Evolutionary conservation across 768 basidiomycete genomes (phyloP).

Genomic region (Hericium rajendrae): DNA sequence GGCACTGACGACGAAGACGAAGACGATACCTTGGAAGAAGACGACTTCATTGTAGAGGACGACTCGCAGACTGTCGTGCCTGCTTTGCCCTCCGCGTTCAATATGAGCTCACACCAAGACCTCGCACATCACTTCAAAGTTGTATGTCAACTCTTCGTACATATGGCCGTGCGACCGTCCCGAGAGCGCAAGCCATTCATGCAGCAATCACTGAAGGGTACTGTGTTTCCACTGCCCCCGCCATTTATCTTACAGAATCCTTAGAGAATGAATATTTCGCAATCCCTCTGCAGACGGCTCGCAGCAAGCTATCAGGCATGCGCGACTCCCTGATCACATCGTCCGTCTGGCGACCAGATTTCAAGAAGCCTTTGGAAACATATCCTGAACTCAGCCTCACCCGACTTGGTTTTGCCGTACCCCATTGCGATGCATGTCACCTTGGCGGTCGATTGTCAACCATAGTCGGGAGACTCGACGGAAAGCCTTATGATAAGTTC

Average conservation of each 20-base stretch:
- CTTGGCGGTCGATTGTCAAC: conserved; percentile 63
- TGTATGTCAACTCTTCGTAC: conserved; percentile 80
- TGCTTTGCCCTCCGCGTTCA: conserved; percentile 68
- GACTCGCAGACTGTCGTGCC: conserved; percentile 24
- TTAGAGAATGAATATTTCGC: conserved; percentile 60
- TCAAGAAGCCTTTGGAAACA: conserved; percentile 52
- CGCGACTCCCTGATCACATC: conserved; percentile 63
- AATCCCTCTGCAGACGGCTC: conserved; percentile 54
- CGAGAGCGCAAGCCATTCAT: conserved; percentile 46
- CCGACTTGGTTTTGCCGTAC: conserved; percentile 43
- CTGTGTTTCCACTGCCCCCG: conserved; percentile 4
- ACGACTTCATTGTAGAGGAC: conserved; percentile 58
- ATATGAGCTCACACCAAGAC: conserved; percentile 71
- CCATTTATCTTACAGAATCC: conserved; percentile 12
- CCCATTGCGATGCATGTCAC: conserved; percentile 77
- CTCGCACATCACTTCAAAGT: conserved; percentile 76
- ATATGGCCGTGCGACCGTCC: conserved; percentile 56
- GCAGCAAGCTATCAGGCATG: conserved; percentile 61
- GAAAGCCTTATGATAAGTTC: conserved; percentile 57
- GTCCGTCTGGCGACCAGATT: conserved; percentile 72
- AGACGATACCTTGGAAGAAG: conserved; percentile 20
- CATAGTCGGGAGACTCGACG: conserved; percentile 48
- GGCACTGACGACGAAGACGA: conserved; percentile 27
- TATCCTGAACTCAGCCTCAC: conserved; percentile 56
- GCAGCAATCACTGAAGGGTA: conserved; percentile 43